A percentile compares a stretch with the other conserved stretches of the same genome.
These are phyloP conservation scores for Colletotrichum higginsianum DNA, from an alignment of 2,329 filamentous ascomycete genomes.

Conservation along the genomic window DNA sequence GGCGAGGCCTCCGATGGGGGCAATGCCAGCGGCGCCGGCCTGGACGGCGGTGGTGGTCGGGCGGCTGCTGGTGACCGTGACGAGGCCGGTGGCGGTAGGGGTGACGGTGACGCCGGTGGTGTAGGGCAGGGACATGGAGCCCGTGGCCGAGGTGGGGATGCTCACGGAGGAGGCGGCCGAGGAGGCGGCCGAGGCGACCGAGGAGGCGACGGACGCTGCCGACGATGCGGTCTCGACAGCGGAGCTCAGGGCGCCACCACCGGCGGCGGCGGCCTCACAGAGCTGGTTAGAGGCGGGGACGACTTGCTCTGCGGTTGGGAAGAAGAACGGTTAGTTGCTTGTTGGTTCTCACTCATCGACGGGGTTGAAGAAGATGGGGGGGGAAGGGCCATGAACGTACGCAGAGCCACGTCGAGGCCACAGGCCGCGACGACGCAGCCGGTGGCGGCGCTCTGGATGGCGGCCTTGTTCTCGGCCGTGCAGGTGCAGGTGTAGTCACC, in stretches of 20 bases:
- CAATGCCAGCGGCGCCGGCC: slow-evolving; percentile 38
- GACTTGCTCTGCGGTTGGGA: slow-evolving; percentile 52
- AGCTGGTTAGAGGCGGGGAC: slow-evolving; percentile 55
- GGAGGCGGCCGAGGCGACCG: slow-evolving; percentile 8
- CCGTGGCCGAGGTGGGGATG: slow-evolving; percentile 30
- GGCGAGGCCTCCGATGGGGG: slow-evolving; percentile 39
- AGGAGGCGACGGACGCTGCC: slow-evolving; percentile 1
- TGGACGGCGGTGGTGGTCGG: slow-evolving; percentile 25
- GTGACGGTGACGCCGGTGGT: slow-evolving; percentile 30
- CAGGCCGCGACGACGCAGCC: slow-evolving; percentile 55
- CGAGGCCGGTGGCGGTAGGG: slow-evolving; percentile 1
- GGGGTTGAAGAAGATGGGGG: not conserved
- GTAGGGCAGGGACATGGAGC: slow-evolving; percentile 16
- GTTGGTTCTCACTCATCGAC: too few relatives aligned
- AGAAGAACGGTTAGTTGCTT: slow-evolving; percentile 10
- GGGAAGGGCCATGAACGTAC: slow-evolving; percentile 49
- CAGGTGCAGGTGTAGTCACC: slow-evolving; percentile 53
- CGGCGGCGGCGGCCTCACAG: slow-evolving; percentile 47
- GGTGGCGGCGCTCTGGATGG: slow-evolving; percentile 52
- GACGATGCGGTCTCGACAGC: not conserved
- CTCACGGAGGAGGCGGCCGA: slow-evolving; percentile 25
- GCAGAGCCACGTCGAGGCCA: slow-evolving; percentile 54
- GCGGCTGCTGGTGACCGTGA: slow-evolving; percentile 33
- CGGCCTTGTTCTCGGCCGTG: slow-evolving; percentile 52
- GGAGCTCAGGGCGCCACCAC: slow-evolving; percentile 20